Conservation (phyloP, 306 rosid genomes). For the Quercus cerris region DNA sequence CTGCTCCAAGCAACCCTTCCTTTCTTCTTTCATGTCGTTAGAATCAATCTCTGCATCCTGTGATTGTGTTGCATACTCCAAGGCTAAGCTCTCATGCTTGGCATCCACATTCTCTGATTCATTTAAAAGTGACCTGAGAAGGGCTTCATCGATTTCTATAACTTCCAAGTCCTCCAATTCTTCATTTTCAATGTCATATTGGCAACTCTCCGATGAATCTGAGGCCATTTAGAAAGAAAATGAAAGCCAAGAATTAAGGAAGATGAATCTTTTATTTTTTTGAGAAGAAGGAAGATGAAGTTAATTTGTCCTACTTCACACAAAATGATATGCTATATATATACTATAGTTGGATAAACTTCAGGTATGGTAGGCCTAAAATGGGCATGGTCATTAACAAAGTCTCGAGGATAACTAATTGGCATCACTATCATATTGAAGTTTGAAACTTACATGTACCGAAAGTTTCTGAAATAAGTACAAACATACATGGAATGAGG, state of each 20-base stretch:
- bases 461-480: conserved; percentile 34
- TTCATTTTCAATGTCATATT: conserved; percentile 18
- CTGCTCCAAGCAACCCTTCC: conserved; percentile 15
- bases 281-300: conserved; percentile 8
- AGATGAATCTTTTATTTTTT: neutral
- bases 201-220: neutral
- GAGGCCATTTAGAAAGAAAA: conserved; percentile 34
- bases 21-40: neutral
- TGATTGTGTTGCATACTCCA: conserved; percentile 8
- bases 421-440: conserved; percentile 16
- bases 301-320: neutral
- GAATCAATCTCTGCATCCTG: neutral
- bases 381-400: no score
- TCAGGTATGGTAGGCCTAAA: conserved; percentile 8
- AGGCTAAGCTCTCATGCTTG: neutral
- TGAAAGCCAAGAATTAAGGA: neutral
- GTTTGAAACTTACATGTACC: conserved; percentile 40
- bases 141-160: conserved; percentile 52
- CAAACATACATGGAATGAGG: conserved; percentile 8
- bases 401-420: no score
- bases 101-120: conserved; percentile 29
- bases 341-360: conserved; percentile 13
- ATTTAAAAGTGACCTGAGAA: conserved; percentile 55
- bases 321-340: neutral
- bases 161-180: conserved; percentile 53